Evolutionary conservation across 495 filamentous ascomycete species (phyloP).

Genomic region (Penicilliopsis zonata): DNA sequence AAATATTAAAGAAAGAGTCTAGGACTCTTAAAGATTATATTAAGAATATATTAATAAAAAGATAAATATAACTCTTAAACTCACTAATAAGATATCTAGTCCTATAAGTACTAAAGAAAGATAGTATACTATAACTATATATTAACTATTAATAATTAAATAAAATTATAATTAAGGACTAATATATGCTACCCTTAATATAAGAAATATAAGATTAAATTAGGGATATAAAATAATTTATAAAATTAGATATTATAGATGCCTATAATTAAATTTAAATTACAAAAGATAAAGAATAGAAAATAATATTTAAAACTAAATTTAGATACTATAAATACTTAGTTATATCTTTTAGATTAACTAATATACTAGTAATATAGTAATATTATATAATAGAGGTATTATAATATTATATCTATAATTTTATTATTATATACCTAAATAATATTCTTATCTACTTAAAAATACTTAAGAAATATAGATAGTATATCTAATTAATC

Average conservation of each 20-base stretch:
- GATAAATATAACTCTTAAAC: constrained; percentile 2
- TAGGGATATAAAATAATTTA: constrained; percentile 7
- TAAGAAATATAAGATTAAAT: constrained; percentile 2
- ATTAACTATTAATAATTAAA: constrained; percentile 5
- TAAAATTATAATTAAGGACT: too few species aligned
- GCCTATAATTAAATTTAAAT: constrained; percentile 9
- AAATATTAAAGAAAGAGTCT: too few species aligned
- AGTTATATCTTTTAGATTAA: constrained; percentile 9
- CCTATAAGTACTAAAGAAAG: constrained; percentile 1
- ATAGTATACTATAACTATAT: constrained; percentile 4
- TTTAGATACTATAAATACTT: constrained; percentile 9
- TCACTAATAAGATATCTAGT: constrained; percentile 4
- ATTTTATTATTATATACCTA: background rate
- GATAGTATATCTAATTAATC: constrained; percentile 3
- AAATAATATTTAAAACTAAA: constrained; percentile 8
- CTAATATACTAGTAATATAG: constrained; percentile 5
- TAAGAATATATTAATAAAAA: constrained; percentile 3
- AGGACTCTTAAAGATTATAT: too few species aligned
- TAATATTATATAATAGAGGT: constrained; percentile 1
- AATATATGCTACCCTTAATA: too few species aligned
- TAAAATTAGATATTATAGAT: constrained; percentile 9
- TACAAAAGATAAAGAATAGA: constrained; percentile 8
- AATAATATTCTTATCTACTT: too few species aligned
- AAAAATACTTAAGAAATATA: too few species aligned
- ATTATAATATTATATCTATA: constrained; percentile 4